These are phyloP conservation scores for Sphaerosporella brunnea DNA, from an alignment of 495 filamentous ascomycete species.

Conservation along the genomic window DNA sequence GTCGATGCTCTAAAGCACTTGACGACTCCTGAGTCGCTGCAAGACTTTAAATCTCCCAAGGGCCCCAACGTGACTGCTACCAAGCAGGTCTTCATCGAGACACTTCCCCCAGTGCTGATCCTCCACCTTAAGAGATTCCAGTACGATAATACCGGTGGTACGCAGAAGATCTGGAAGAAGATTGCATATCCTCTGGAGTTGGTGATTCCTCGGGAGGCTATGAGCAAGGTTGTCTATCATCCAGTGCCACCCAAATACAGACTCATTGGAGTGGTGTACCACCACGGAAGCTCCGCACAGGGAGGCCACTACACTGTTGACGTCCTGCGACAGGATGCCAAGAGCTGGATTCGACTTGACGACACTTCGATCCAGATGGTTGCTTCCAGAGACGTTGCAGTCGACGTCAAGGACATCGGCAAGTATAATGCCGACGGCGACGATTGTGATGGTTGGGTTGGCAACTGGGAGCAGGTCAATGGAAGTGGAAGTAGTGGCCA, in stretches of 20 bases:
- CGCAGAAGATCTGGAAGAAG: slow-evolving; percentile 97
- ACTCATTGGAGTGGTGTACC: slow-evolving; percentile 84
- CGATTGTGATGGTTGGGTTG: slow-evolving; percentile 48
- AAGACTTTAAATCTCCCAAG: slow-evolving; percentile 68
- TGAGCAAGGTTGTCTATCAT: slow-evolving; percentile 56
- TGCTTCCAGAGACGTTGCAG: slow-evolving; percentile 75
- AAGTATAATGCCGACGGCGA: slow-evolving; percentile 31
- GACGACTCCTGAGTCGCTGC: slow-evolving; percentile 64
- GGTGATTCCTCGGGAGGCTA: slow-evolving; percentile 85
- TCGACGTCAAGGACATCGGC: slow-evolving; percentile 49
- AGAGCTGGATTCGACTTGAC: slow-evolving; percentile 89
- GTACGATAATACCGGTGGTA: slow-evolving; percentile 75
- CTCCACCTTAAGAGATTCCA: slow-evolving; percentile 95
- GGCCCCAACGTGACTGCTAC: slow-evolving; percentile 60
- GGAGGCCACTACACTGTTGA: slow-evolving; percentile 96
- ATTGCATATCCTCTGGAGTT: slow-evolving; percentile 86
- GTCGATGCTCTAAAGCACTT: slow-evolving; percentile 74
- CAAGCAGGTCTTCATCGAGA: slow-evolving; percentile 92
- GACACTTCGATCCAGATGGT: slow-evolving; percentile 81
- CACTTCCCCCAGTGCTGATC: slow-evolving; percentile 76
- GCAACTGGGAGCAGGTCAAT: slow-evolving; percentile 70
- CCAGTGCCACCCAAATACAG: slow-evolving; percentile 57
- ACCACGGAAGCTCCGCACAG: slow-evolving; percentile 88
- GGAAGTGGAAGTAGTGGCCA: slow-evolving; percentile 41
- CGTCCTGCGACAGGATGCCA: slow-evolving; percentile 77